Conservation (phyloP, 768 basidiomycete genomes). For the Sutorius australiensis region DNA sequence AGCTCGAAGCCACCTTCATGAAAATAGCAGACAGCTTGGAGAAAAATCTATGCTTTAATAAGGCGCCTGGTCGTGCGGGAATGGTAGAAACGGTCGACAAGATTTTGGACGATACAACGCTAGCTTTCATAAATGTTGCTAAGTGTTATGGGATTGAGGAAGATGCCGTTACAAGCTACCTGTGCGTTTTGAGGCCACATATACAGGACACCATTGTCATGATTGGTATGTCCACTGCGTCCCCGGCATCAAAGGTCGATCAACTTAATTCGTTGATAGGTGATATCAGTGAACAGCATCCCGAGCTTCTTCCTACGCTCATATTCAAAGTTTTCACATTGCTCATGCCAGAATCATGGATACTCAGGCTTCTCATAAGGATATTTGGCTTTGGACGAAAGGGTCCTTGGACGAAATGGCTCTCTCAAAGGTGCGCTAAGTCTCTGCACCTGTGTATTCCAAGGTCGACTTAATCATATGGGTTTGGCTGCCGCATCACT, state of each 20-base stretch:
- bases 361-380: conserved; percentile 10
- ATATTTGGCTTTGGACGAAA: conserved; percentile 18
- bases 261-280: not conserved
- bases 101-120: not conserved
- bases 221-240: conserved; percentile 3
- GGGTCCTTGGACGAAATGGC: no score
- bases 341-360: conserved; percentile 15
- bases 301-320: conserved; percentile 2
- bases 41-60: not conserved
- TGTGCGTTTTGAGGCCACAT: conserved; percentile 3
- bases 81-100: conserved; percentile 5
- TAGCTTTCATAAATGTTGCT: conserved; percentile 3
- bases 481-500: conserved; percentile 16
- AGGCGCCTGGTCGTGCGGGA: conserved; percentile 3
- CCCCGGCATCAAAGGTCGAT: not conserved
- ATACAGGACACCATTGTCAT: conserved; percentile 2
- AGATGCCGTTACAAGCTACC: not conserved
- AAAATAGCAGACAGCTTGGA: not conserved
- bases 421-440: conserved; percentile 7
- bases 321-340: not conserved
- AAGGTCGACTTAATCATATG: not conserved
- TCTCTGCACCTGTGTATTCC: fast-evolving
- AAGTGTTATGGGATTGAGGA: conserved; percentile 5
- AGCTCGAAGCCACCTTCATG: conserved; percentile 14
- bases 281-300: conserved; percentile 12